Evolutionary conservation across 2,329 filamentous ascomycete genomes (phyloP).

Genomic region (Scortechinia acanthostroma): DNA sequence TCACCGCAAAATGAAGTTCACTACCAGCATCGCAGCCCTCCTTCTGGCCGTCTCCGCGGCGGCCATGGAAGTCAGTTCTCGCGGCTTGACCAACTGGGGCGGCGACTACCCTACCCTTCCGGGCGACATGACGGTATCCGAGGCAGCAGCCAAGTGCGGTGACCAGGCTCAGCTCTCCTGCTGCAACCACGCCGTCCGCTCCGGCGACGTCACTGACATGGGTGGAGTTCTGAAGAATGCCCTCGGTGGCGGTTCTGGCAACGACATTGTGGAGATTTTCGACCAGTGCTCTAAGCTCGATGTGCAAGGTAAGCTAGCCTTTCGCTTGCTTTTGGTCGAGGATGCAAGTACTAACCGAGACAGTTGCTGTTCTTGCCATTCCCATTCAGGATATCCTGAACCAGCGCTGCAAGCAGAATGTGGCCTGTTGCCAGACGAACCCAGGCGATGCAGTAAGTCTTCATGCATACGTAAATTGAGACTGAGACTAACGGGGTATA

Average conservation of each 20-base stretch:
- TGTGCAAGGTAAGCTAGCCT: conserved; percentile 15
- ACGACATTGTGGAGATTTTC: conserved; percentile 23
- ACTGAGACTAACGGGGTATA: conserved; percentile 8
- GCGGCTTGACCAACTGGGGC: not conserved
- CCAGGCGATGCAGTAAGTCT: conserved; percentile 16
- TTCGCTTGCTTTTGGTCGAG: not conserved
- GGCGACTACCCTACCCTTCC: conserved; percentile 12
- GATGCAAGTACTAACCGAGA: too few relatives aligned
- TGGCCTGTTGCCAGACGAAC: conserved; percentile 26
- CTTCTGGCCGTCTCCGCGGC: not conserved
- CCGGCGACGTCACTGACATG: conserved; percentile 20
- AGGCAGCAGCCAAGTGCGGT: conserved; percentile 26
- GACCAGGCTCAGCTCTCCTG: conserved; percentile 24
- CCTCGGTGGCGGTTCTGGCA: conserved; percentile 18
- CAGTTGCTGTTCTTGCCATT: conserved; percentile 5
- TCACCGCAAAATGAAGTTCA: not conserved
- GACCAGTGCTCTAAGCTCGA: conserved; percentile 28
- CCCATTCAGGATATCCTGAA: conserved; percentile 18
- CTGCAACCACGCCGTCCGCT: conserved; percentile 26
- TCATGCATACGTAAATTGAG: not conserved
- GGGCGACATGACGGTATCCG: conserved; percentile 19
- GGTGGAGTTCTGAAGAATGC: conserved; percentile 20
- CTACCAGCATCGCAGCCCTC: not conserved
- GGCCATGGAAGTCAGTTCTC: not conserved
- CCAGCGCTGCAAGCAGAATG: conserved; percentile 28